phyloP scores from a whole-genome alignment of 495 filamentous ascomycete species.

The Podospora pseudocomata region DNA sequence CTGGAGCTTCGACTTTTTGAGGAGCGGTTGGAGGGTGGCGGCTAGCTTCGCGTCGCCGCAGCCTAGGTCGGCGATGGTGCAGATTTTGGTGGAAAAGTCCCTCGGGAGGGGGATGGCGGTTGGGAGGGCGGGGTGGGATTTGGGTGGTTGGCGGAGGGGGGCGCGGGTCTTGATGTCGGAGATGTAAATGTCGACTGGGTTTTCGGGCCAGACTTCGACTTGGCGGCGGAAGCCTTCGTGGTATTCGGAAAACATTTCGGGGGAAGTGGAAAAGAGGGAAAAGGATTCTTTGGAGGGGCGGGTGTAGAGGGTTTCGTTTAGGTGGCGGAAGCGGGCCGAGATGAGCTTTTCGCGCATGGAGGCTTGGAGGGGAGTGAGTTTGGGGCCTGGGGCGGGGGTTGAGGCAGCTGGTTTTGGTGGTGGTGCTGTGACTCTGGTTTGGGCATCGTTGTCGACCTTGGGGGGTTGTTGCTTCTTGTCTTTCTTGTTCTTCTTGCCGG shows the following conservation, averaged over 20 bases:
- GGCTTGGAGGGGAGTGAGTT: slow-evolving; percentile 85
- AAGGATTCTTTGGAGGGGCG: slow-evolving; percentile 77
- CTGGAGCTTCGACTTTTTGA: slow-evolving; percentile 38
- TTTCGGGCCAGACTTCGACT: slow-evolving; percentile 91
- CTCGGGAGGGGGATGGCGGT: slow-evolving; percentile 32
- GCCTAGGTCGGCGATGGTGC: slow-evolving; percentile 73
- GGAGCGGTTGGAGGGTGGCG: slow-evolving; percentile 61
- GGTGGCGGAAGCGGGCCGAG: slow-evolving; percentile 91
- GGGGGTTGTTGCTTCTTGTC: slow-evolving; percentile 13
- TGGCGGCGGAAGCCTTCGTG: slow-evolving; percentile 92
- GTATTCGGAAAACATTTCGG: slow-evolving; percentile 90
- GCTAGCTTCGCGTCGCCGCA: slow-evolving; percentile 63
- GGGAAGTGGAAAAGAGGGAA: slow-evolving; percentile 70
- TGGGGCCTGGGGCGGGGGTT: slow-evolving; percentile 34
- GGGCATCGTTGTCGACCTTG: slow-evolving; percentile 4
- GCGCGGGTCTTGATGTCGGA: slow-evolving; percentile 56
- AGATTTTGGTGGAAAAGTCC: slow-evolving; percentile 47
- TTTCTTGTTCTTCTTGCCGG: slow-evolving; percentile 1
- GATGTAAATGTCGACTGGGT: slow-evolving; percentile 85
- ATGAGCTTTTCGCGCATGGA: slow-evolving; percentile 91
- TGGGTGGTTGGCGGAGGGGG: slow-evolving; percentile 31
- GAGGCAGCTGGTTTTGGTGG: slow-evolving; percentile 19
- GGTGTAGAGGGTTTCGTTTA: slow-evolving; percentile 95
- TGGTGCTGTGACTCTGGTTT: slow-evolving; percentile 16
- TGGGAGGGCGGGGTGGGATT: slow-evolving; percentile 16